phyloP scores from a whole-genome alignment of 108 stramenopile species.

The Pseudonitzschia multiseries region DNA sequence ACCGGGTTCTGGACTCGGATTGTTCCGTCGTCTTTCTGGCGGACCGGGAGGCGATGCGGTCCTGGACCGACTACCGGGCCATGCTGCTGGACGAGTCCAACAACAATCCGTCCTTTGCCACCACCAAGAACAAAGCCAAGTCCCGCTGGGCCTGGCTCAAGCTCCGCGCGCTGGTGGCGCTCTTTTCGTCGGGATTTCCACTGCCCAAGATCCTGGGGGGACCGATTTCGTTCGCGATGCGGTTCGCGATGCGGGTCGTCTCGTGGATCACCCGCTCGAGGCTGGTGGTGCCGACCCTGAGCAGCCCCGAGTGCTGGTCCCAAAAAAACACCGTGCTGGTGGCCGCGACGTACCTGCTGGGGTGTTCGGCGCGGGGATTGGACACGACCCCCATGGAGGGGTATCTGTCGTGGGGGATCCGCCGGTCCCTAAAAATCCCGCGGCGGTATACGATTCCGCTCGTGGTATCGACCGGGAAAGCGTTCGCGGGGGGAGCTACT shows the following conservation, averaged over 20 bases:
- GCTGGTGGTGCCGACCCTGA: conserved; percentile 66
- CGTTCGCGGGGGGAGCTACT: conserved; percentile 14
- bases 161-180: conserved; percentile 46
- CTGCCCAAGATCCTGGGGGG: conserved; percentile 57
- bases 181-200: conserved; percentile 80
- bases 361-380: conserved; percentile 73
- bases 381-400: conserved; percentile 94
- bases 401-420: conserved; percentile 57
- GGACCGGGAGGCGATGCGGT: conserved; percentile 63
- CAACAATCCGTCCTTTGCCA: neutral
- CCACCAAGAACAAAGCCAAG: conserved; percentile 1
- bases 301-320: conserved; percentile 81
- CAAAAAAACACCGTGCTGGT: conserved; percentile 91
- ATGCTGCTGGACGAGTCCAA: conserved; percentile 31
- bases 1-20: conserved; percentile 89
- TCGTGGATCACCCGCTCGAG: conserved; percentile 38
- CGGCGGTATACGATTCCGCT: conserved; percentile 64
- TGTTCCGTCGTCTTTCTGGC: conserved; percentile 88
- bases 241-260: conserved; percentile 50
- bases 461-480: conserved; percentile 65
- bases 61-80: conserved; percentile 40
- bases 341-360: conserved; percentile 86
- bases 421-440: conserved; percentile 63
- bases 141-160: conserved; percentile 32
- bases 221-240: conserved; percentile 62